phyloP scores from a whole-genome alignment of 495 filamentous ascomycete genomes.

The Rusavskia elegans region DNA sequence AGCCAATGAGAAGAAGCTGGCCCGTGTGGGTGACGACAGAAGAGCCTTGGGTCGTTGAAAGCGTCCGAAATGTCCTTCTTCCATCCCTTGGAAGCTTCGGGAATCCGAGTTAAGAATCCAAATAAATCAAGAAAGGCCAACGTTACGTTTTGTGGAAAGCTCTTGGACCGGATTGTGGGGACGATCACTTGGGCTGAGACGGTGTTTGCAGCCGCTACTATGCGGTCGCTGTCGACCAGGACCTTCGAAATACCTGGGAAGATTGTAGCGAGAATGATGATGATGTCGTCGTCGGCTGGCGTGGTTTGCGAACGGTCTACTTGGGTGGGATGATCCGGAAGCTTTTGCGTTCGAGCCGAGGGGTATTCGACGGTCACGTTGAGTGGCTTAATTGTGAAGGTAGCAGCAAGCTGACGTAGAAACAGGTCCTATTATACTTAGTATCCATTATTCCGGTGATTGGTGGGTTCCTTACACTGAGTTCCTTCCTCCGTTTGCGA shows the following conservation, averaged over 20 bases:
- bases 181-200: conserved; percentile 75
- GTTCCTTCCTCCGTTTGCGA: conserved; percentile 78
- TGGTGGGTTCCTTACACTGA: conserved; percentile 48
- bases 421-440: conserved; percentile 59
- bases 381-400: conserved; percentile 75
- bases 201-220: conserved; percentile 54
- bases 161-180: conserved; percentile 68
- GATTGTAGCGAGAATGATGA: conserved; percentile 61
- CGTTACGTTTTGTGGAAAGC: conserved; percentile 76
- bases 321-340: neutral
- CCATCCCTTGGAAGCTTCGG: conserved; percentile 76
- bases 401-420: conserved; percentile 68
- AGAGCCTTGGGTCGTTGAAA: conserved; percentile 80
- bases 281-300: conserved; percentile 49
- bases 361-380: conserved; percentile 34
- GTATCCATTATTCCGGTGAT: neutral
- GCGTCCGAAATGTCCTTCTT: conserved; percentile 84
- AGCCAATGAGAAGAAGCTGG: conserved; percentile 66
- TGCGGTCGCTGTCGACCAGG: conserved; percentile 70
- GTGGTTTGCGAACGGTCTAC: neutral
- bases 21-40: conserved; percentile 39
- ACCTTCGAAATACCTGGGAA: conserved; percentile 75
- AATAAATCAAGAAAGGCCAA: conserved; percentile 54
- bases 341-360: neutral
- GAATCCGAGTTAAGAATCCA: conserved; percentile 57